Evolutionary conservation across 805 yeast species (phyloP), one percentile per base, ranked within the genome.

Genomic region (Phaffomyces opuntiae): DNA sequence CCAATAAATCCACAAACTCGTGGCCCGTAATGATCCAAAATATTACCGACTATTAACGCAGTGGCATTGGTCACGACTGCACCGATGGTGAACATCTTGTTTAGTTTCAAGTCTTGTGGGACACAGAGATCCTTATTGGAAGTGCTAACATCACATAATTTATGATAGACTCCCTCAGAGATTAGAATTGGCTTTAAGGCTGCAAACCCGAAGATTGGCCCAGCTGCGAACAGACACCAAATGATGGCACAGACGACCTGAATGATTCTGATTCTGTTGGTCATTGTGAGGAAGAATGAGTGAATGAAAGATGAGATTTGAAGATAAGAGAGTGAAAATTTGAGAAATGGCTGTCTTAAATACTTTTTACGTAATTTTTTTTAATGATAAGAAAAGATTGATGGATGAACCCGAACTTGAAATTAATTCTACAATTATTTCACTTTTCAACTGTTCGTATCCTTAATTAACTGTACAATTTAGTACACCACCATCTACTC

Each of bases 151-250:
- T 68, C 60, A 60, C 97, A 90, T 8, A 69, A 59, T 2, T 80
- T 76, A 24, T 72, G 63, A 57, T 90, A 91, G 4, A 90, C 83
- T 4, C 91, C 89, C 59, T 91, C 90, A 9, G 71, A 62, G 17
- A 88, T 74, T 38, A 91, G 66, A 11, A 90, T 78, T 7, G 95
- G 95, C 60, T 91, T 91, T 45, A 90, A 68, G 4, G 98, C 97
- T 24, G 97, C 96, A 68, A 90, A 90, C 5, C 98, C 98, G 71
- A 90, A 90, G 13, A 90, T 81, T 1, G 95, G 88, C 7, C 97
- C 98, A 0, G 96, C 96, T 0, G 96, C 88, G 35, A 87, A 70
- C 13, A 90, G 67, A 66, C 97, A 91, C 96, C 96, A 90, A 0
- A 72, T 45, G 16, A 87, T 76, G 27, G 96, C 90, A 64, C 96